Evolutionary conservation across 2,329 filamentous ascomycete species (phyloP).

Genomic region (Apiospora hydei): DNA sequence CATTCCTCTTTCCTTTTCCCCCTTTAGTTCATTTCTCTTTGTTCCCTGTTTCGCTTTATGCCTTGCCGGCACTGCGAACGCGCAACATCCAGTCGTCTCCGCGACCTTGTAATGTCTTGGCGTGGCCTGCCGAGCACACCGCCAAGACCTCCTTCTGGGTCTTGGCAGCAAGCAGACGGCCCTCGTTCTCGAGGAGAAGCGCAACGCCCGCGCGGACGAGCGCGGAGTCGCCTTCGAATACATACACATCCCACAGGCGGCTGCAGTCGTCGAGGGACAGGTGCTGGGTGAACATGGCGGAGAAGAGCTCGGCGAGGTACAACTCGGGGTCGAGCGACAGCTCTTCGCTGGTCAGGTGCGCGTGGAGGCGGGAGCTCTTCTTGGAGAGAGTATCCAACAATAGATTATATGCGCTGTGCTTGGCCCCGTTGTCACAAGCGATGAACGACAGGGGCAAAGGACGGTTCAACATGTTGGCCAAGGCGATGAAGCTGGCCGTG

Average conservation of each 20-base stretch:
- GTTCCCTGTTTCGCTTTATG: slow-evolving; percentile 14
- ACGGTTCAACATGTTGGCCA: slow-evolving; percentile 81
- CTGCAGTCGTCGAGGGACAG: slow-evolving; percentile 74
- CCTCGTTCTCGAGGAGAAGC: slow-evolving; percentile 63
- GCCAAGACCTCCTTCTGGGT: slow-evolving; percentile 52
- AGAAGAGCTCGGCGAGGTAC: slow-evolving; percentile 69
- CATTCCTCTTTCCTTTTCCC: background rate
- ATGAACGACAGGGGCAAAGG: slow-evolving; percentile 79
- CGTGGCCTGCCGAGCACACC: slow-evolving; percentile 43
- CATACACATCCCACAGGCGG: slow-evolving; percentile 81
- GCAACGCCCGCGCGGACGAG: slow-evolving; percentile 76
- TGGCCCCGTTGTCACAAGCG: slow-evolving; percentile 72
- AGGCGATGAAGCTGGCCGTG: slow-evolving; percentile 70
- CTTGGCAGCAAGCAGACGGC: slow-evolving; percentile 56
- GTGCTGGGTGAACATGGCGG: slow-evolving; percentile 67
- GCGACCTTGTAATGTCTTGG: slow-evolving; percentile 32
- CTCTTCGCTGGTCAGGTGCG: slow-evolving; percentile 65
- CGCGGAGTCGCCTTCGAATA: slow-evolving; percentile 80
- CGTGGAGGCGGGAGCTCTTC: slow-evolving; percentile 70
- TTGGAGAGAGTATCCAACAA: slow-evolving; percentile 70
- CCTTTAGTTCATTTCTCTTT: background rate
- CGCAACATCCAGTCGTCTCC: slow-evolving; percentile 40
- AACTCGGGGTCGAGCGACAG: slow-evolving; percentile 54
- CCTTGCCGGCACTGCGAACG: slow-evolving; percentile 36
- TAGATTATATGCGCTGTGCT: slow-evolving; percentile 72